A percentile compares a stretch with the other conserved stretches of the same genome.
phyloP scores from a whole-genome alignment of 23 red algal genomes.

The Chondrus crispus region DNA sequence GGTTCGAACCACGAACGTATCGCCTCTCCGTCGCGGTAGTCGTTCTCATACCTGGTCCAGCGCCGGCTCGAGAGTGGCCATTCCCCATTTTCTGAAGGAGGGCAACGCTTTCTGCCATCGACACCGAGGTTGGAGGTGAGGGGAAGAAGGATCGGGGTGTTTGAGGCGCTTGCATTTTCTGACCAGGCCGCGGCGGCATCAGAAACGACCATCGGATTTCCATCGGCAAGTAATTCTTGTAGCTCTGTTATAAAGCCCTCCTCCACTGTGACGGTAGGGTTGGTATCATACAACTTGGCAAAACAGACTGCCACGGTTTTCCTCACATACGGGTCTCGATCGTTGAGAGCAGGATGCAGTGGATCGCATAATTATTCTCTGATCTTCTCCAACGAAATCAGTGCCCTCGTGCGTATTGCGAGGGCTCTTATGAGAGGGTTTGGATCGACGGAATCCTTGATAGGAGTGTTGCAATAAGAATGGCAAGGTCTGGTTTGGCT shows the following conservation, averaged over 20 bases:
- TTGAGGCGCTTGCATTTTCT: conserved; percentile 53
- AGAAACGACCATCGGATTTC: conserved; percentile 71
- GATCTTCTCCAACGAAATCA: conserved; percentile 68
- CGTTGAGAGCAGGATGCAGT: conserved; percentile 55
- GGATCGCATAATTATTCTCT: conserved; percentile 64
- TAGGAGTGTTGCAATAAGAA: conserved; percentile 86
- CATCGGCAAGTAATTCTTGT: conserved; percentile 70
- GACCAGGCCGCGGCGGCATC: conserved; percentile 70
- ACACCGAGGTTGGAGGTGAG: no score
- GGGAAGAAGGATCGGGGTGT: conserved; percentile 20
- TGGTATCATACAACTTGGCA: conserved; percentile 77
- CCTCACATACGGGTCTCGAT: conserved; percentile 85
- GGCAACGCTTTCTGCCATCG: no score
- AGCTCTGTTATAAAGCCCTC: conserved; percentile 65
- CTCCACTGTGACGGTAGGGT: conserved; percentile 26
- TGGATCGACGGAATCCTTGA: conserved; percentile 75
- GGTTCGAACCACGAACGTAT: no score
- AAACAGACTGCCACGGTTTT: conserved; percentile 80
- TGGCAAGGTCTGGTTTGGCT: conserved; percentile 75
- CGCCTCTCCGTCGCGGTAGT: no score
- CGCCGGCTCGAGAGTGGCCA: no score
- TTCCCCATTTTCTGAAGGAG: no score
- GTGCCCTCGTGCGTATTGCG: conserved; percentile 83
- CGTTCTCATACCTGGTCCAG: no score
- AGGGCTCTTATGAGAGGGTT: conserved; percentile 91